Evolutionary conservation across 2,329 filamentous ascomycete genomes (phyloP).

Genomic region (Colletotrichum filicis): DNA sequence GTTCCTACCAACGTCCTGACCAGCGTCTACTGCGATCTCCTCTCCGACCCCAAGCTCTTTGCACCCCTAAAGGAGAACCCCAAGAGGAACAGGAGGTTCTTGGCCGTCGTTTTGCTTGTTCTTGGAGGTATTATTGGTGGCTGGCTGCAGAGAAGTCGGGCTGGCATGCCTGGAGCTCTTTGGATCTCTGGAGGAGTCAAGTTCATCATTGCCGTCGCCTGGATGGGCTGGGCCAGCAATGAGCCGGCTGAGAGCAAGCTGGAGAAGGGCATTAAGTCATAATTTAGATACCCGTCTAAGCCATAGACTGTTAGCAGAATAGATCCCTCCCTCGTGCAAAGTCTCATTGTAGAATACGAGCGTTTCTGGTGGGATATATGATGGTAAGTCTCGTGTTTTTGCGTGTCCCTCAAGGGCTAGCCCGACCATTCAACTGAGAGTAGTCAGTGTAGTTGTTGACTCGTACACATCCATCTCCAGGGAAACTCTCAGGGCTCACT

Average conservation of each 20-base stretch:
- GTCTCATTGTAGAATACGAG: too few relatives aligned
- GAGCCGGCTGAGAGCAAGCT: constrained; percentile 31
- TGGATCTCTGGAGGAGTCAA: constrained; percentile 60
- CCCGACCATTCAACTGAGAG: background rate
- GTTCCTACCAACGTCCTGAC: constrained; percentile 66
- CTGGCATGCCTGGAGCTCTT: constrained; percentile 53
- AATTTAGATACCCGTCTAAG: background rate
- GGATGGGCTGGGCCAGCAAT: constrained; percentile 45
- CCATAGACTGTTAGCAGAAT: background rate
- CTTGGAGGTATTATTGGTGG: constrained; percentile 58
- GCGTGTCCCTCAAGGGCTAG: background rate
- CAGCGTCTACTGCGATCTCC: constrained; percentile 64
- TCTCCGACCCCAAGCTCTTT: constrained; percentile 61
- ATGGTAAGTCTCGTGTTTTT: background rate
- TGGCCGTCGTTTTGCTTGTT: constrained; percentile 57
- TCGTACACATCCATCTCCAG: background rate
- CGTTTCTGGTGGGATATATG: background rate
- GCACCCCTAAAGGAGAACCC: constrained; percentile 52
- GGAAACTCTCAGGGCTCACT: too few relatives aligned
- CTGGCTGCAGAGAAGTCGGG: constrained; percentile 57
- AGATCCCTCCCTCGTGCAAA: background rate
- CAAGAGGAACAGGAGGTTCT: constrained; percentile 60
- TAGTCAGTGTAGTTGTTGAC: background rate
- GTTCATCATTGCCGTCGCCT: constrained; percentile 49
- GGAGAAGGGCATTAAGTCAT: constrained; percentile 19